Evolutionary conservation across 1,284 basidiomycete genomes (phyloP).

Genomic region (Leccinum subfulvum): DNA sequence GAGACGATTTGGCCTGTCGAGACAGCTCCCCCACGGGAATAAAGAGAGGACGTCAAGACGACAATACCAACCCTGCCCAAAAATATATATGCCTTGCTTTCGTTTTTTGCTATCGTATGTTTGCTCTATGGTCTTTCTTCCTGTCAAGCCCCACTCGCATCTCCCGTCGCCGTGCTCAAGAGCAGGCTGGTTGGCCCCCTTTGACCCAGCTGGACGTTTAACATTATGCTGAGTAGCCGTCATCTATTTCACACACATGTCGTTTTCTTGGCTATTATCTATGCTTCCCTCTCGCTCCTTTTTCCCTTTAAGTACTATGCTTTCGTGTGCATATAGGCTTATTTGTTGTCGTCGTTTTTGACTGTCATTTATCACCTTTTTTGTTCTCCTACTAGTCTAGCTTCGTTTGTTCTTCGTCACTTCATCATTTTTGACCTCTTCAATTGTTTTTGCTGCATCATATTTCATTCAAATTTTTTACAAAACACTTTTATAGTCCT

Average conservation of each 20-base stretch:
- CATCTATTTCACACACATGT: conserved; percentile 22
- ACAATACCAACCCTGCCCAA: conserved; percentile 12
- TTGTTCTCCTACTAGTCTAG: conserved; percentile 11
- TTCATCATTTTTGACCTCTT: conserved; percentile 6
- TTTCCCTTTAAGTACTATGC: conserved; percentile 15
- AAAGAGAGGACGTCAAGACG: conserved; percentile 14
- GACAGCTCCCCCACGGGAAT: conserved; percentile 28
- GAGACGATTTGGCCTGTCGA: conserved; percentile 33
- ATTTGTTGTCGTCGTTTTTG: conserved; percentile 22
- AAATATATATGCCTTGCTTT: conserved; percentile 29
- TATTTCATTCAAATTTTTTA: conserved; percentile 16
- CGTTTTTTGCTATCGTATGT: conserved; percentile 30
- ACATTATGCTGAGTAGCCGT: conserved; percentile 25
- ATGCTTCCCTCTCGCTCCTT: conserved; percentile 14
- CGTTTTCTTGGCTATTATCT: conserved; percentile 30
- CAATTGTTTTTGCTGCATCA: conserved; percentile 12
- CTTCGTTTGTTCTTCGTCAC: conserved; percentile 9
- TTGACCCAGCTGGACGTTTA: conserved; percentile 26
- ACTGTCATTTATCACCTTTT: conserved; percentile 30
- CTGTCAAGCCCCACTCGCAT: conserved; percentile 29
- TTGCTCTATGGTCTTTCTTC: conserved; percentile 14
- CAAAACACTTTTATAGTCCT: conserved; percentile 20
- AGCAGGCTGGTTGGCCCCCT: conserved; percentile 13
- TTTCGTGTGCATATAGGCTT: conserved; percentile 30
- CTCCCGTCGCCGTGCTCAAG: conserved; percentile 2